These are phyloP conservation scores for Kurtzmaniella quercitrusa DNA, from an alignment of 1,139 yeast genomes.

Conservation along the genomic window DNA sequence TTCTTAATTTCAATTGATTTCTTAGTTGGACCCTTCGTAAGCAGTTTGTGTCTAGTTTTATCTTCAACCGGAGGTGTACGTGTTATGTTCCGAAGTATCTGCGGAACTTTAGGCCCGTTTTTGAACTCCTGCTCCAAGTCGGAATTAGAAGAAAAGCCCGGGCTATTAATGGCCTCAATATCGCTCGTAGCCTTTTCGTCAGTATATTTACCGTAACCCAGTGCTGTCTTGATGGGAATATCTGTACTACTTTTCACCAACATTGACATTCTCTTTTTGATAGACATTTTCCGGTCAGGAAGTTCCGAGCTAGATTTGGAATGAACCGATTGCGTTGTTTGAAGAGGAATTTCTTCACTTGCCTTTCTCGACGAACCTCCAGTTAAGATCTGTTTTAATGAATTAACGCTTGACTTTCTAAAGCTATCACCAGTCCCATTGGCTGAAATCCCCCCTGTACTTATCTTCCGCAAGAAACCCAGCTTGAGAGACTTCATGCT, in stretches of 20 bases:
- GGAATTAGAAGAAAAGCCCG: slow-evolving; percentile 4
- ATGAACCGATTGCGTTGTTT: neutral
- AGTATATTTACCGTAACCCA: slow-evolving; percentile 73
- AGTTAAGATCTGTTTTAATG: slow-evolving; percentile 41
- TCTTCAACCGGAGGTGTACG: slow-evolving; percentile 3
- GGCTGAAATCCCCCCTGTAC: slow-evolving; percentile 35
- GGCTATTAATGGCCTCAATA: slow-evolving; percentile 33
- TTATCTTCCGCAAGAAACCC: slow-evolving; percentile 31
- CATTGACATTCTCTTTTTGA: slow-evolving; percentile 67
- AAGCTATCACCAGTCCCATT: slow-evolving; percentile 21
- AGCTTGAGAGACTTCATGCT: slow-evolving; percentile 37
- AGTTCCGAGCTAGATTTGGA: slow-evolving; percentile 8
- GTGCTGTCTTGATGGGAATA: slow-evolving; percentile 57
- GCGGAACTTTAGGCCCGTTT: slow-evolving; percentile 24
- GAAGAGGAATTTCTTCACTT: slow-evolving; percentile 8
- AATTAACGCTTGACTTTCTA: slow-evolving; percentile 39
- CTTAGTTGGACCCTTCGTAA: slow-evolving; percentile 16
- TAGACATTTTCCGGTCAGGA: slow-evolving; percentile 36
- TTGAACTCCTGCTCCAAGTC: slow-evolving; percentile 8
- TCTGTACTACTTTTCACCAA: slow-evolving; percentile 47
- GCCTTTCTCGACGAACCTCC: slow-evolving; percentile 23
- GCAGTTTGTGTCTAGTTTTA: neutral
- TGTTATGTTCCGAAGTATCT: slow-evolving; percentile 26
- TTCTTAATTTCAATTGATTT: slow-evolving; percentile 8
- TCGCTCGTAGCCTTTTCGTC: slow-evolving; percentile 41